Conservation (phyloP, 306 rosid species). For the Quercus aquifolioides region DNA sequence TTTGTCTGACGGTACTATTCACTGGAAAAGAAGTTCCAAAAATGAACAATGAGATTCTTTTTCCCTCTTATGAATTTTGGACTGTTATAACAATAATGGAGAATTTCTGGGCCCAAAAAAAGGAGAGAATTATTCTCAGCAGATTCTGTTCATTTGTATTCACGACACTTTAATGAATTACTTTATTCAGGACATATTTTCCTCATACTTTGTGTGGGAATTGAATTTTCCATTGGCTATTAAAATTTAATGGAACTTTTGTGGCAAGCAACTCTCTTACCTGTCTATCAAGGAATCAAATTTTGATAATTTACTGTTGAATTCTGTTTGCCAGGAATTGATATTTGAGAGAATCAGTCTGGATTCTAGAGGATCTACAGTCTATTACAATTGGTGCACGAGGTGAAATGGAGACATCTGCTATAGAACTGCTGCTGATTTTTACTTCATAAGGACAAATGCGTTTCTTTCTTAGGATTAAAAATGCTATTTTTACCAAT, state of each 20-base stretch:
- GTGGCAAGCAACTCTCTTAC: background rate
- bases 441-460: background rate
- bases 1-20: too few species aligned
- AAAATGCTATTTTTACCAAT: too few species aligned
- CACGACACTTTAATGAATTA: background rate
- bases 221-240: background rate
- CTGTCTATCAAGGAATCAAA: background rate
- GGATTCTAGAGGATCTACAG: slow-evolving; percentile 1
- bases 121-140: too few species aligned
- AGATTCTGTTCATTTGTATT: too few species aligned
- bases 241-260: background rate
- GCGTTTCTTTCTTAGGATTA: background rate
- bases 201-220: background rate
- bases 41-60: too few species aligned
- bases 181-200: background rate
- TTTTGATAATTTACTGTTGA: background rate
- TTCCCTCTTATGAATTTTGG: too few species aligned
- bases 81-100: too few species aligned
- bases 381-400: background rate
- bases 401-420: background rate
- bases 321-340: slow-evolving; percentile 6
- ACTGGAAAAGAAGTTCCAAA: too few species aligned
- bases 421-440: background rate
- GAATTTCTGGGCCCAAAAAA: too few species aligned
- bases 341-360: background rate